Evolutionary conservation across 352 stramenopile genomes (phyloP).

Genomic region (Phytophthora pluvialis): DNA sequence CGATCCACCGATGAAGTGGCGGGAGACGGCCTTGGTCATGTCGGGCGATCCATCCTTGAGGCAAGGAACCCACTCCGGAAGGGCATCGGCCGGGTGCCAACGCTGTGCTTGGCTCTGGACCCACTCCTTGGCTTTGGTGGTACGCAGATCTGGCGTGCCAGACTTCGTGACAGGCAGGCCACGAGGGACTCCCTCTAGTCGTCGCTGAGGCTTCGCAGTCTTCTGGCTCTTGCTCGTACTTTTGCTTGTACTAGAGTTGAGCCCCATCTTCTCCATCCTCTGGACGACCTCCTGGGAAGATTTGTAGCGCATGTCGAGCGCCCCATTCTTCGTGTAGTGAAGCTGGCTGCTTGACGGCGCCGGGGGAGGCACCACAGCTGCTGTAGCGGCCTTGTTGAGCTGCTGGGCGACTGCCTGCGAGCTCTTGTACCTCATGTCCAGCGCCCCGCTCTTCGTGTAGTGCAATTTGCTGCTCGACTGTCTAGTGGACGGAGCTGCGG

Average conservation of each 20-base stretch:
- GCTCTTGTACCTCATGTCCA: conserved; percentile 38
- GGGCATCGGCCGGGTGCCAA: conserved; percentile 29
- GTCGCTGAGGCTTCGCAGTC: conserved; percentile 12
- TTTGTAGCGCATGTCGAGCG: conserved; percentile 40
- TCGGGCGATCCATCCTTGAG: conserved; percentile 43
- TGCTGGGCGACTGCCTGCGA: conserved; percentile 23
- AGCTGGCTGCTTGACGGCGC: conserved; percentile 9
- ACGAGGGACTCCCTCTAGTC: conserved; percentile 12
- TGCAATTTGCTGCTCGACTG: conserved; percentile 20
- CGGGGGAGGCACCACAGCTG: conserved; percentile 3
- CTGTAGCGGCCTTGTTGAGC: conserved; percentile 9
- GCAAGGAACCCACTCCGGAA: conserved; percentile 32
- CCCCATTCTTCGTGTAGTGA: conserved; percentile 32
- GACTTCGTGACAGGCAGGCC: conserved; percentile 35
- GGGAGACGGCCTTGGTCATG: conserved; percentile 32
- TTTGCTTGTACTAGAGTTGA: conserved; percentile 9
- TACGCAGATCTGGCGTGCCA: conserved; percentile 34
- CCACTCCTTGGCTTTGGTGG: conserved; percentile 33
- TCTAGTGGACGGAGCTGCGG: conserved; percentile 3
- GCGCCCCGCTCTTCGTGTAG: conserved; percentile 29
- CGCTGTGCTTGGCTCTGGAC: conserved; percentile 32
- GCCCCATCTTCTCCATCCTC: conserved; percentile 26
- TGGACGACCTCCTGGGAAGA: conserved; percentile 27
- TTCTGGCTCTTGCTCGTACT: conserved; percentile 5
- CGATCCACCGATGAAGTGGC: conserved; percentile 33